A percentile compares a stretch with the other conserved stretches of the same genome.
Evolutionary conservation across 345 rosid genomes (phyloP).

Genomic region (Microcos paniculata): DNA sequence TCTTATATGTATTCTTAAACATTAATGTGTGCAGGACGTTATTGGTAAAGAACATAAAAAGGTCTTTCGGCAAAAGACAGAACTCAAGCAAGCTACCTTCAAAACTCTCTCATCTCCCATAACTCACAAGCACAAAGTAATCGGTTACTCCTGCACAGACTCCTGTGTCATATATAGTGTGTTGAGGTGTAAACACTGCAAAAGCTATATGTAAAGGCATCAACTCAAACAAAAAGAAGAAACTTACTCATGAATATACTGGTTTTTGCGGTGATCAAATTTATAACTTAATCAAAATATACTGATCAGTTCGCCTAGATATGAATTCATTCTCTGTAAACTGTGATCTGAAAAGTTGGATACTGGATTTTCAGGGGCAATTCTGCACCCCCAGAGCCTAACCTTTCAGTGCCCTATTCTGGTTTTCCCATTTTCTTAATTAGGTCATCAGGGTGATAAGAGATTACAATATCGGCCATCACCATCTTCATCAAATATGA

Average conservation of each 20-base stretch:
- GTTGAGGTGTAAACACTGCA: conserved; percentile 13
- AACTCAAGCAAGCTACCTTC: background rate
- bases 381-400: no score
- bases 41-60: conserved; percentile 27
- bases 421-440: no score
- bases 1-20: background rate
- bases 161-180: background rate
- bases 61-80: conserved; percentile 24
- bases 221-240: background rate
- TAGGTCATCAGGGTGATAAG: no score
- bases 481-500: no score
- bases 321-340: no score
- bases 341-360: no score
- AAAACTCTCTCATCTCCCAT: background rate
- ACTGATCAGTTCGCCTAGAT: no score
- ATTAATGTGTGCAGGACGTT: background rate
- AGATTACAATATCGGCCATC: no score
- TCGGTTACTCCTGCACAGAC: background rate
- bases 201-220: conserved; percentile 13
- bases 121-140: background rate
- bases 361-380: no score
- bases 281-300: no score
- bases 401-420: no score
- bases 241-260: conserved; percentile 16
- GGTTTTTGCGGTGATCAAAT: background rate